phyloP scores from a whole-genome alignment of 2,329 filamentous ascomycete genomes.

The Tolypocladium pustulatum region DNA sequence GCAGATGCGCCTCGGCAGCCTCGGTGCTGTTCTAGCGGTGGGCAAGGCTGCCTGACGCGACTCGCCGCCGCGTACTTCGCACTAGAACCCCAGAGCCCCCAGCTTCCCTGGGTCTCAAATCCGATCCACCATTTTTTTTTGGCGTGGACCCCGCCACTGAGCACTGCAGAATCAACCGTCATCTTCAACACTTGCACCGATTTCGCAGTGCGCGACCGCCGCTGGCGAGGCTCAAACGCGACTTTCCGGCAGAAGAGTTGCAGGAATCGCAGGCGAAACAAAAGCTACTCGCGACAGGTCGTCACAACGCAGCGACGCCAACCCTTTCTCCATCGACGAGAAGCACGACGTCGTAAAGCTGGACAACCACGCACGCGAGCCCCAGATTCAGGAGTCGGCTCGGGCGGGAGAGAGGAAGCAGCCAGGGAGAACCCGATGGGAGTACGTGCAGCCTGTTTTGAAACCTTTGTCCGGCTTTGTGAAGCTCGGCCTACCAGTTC shows the following conservation, averaged over 20 bases:
- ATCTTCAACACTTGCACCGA: slow-evolving; percentile 1
- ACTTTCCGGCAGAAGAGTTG: background rate
- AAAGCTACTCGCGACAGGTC: background rate
- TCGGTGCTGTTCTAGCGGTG: background rate
- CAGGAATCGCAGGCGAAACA: background rate
- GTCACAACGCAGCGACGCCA: background rate
- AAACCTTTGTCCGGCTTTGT: background rate
- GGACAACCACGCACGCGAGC: slow-evolving; percentile 11
- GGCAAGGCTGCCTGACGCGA: background rate
- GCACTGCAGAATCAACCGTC: slow-evolving; percentile 6
- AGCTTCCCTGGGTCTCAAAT: background rate
- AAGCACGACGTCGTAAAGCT: slow-evolving; percentile 11
- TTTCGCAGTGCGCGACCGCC: slow-evolving; percentile 2
- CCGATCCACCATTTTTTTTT: background rate
- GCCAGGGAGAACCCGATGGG: slow-evolving; percentile 15
- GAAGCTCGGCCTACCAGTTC: background rate
- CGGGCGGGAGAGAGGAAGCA: slow-evolving; percentile 5
- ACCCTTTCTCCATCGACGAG: background rate
- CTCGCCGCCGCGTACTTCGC: background rate
- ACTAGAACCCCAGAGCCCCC: background rate
- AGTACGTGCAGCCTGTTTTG: slow-evolving; percentile 14
- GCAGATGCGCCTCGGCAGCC: too few species aligned
- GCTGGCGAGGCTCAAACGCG: slow-evolving; percentile 3
- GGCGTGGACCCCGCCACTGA: slow-evolving; percentile 4
- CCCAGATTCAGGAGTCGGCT: slow-evolving; percentile 1